A percentile compares a stretch with the other conserved stretches of the same genome.
These are phyloP conservation scores for Spatholobus suberectus DNA, from an alignment of 306 rosid genomes.

Conservation along the genomic window DNA sequence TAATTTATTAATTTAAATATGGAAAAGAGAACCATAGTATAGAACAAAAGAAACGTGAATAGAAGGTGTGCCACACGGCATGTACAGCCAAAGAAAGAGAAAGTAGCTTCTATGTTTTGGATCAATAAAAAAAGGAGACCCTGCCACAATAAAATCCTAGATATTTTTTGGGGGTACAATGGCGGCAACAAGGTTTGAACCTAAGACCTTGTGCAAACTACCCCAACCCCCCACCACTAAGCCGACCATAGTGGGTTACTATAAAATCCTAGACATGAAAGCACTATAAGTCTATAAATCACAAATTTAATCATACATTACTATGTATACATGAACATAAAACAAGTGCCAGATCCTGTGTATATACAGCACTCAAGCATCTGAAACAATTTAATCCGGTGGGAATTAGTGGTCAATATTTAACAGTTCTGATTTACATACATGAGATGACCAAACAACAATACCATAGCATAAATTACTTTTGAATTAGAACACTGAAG, in stretches of 20 bases:
- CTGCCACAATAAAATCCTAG: background rate
- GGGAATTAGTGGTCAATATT: background rate
- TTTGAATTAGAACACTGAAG: background rate
- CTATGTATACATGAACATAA: background rate
- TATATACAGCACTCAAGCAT: slow-evolving; percentile 16
- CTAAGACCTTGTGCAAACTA: too few species aligned
- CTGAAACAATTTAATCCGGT: background rate
- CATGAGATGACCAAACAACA: slow-evolving; percentile 25
- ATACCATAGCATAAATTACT: slow-evolving; percentile 27
- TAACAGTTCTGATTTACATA: slow-evolving; percentile 12
- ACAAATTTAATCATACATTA: slow-evolving; percentile 13
- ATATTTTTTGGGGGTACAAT: too few species aligned
- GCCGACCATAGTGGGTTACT: too few species aligned
- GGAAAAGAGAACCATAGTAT: background rate
- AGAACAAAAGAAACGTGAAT: slow-evolving; percentile 13
- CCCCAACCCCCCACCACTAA: too few species aligned
- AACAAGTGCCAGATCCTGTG: slow-evolving; percentile 4
- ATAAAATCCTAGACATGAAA: background rate
- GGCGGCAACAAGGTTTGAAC: too few species aligned
- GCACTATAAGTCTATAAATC: slow-evolving; percentile 1
- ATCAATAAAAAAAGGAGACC: background rate
- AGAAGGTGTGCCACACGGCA: background rate
- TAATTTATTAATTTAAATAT: background rate
- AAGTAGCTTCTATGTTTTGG: background rate
- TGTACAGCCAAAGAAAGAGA: background rate